phyloP scores from a whole-genome alignment of 2,329 filamentous ascomycete species.

The Lachnellula suecica region DNA sequence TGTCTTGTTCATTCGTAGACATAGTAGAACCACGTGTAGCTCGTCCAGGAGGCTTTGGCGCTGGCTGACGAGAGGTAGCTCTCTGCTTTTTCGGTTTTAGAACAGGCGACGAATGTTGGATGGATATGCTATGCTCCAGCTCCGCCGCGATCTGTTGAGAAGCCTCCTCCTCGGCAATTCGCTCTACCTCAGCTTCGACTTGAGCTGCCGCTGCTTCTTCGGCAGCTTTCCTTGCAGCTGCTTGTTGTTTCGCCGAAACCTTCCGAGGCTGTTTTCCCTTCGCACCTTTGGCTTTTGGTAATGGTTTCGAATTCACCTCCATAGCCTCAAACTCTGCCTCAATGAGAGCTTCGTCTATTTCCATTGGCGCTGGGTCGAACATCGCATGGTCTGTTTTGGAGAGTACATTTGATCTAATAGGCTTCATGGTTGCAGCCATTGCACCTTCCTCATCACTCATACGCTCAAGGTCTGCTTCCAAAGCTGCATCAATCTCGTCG shows the following conservation, averaged over 20 bases:
- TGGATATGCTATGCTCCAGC: constrained; percentile 26
- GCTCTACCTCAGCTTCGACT: constrained; percentile 18
- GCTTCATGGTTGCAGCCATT: constrained; percentile 8
- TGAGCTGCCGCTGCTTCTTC: too few relatives aligned
- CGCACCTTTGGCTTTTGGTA: constrained; percentile 28
- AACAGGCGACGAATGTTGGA: constrained; percentile 23
- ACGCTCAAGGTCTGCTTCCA: constrained; percentile 64
- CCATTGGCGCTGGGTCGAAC: constrained; percentile 21
- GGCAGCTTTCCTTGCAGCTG: constrained; percentile 26
- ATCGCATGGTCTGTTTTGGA: constrained; percentile 22
- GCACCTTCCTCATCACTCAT: constrained; percentile 50
- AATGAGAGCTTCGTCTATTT: constrained; percentile 30
- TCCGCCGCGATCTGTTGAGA: constrained; percentile 22
- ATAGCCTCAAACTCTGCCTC: constrained; percentile 32
- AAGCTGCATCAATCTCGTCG: constrained; percentile 63
- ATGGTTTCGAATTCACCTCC: constrained; percentile 27
- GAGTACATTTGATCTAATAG: constrained; percentile 16
- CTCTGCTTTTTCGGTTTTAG: constrained; percentile 22
- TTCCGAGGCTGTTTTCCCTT: constrained; percentile 31
- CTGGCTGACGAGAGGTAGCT: constrained; percentile 17
- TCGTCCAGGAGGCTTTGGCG: constrained; percentile 13
- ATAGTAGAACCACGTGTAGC: constrained; percentile 21
- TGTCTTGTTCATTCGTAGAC: constrained; percentile 16
- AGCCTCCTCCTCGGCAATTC: constrained; percentile 15
- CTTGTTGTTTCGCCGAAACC: constrained; percentile 30